phyloP scores from a whole-genome alignment of 495 filamentous ascomycete genomes.

The Penicillium fimorum region DNA sequence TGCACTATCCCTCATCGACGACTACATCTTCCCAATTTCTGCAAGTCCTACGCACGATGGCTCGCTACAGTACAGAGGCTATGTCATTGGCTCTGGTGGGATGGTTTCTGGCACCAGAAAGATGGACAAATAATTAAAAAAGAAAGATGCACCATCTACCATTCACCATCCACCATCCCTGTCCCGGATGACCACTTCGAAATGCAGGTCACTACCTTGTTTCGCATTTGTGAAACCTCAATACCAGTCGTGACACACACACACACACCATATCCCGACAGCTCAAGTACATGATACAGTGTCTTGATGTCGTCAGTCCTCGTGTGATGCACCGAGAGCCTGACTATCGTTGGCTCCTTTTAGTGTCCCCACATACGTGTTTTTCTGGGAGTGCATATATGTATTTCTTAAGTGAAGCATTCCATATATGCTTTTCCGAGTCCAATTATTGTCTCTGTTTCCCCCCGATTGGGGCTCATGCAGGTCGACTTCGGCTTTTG shows the following conservation, averaged over 20 bases:
- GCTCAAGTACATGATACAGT: neutral
- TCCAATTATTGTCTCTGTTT: neutral
- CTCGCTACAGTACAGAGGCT: neutral
- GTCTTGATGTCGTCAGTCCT: neutral
- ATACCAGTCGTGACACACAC: conserved; percentile 2
- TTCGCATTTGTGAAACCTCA: conserved; percentile 9
- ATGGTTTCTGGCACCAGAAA: neutral
- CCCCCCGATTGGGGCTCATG: neutral
- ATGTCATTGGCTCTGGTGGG: neutral
- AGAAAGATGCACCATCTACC: neutral
- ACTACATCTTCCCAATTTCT: neutral
- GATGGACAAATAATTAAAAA: neutral
- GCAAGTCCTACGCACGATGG: neutral
- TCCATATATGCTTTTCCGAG: neutral
- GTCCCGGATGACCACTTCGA: conserved; percentile 1
- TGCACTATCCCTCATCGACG: neutral
- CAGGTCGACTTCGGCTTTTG: neutral
- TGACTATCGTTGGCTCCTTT: neutral
- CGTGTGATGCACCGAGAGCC: neutral
- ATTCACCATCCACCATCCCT: conserved; percentile 3
- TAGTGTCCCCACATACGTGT: neutral
- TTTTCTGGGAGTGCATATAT: neutral
- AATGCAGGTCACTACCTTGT: conserved; percentile 13
- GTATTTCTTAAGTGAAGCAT: neutral
- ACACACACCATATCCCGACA: neutral